Evolutionary conservation across 2,329 filamentous ascomycete genomes (phyloP).

Genomic region (Pseudogymnoascus sp.): DNA sequence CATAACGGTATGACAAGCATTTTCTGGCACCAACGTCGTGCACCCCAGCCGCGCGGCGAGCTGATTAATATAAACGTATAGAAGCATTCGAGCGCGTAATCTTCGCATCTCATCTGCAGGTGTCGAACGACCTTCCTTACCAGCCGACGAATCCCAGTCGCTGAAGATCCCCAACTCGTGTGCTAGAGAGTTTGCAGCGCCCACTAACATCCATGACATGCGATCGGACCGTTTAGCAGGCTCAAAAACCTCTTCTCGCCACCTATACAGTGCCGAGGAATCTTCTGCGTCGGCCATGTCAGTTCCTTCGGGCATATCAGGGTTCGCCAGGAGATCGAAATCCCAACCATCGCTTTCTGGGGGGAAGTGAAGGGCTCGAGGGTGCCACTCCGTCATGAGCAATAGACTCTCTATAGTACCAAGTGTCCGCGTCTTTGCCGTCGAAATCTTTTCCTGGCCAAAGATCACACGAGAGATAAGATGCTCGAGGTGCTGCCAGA

Average conservation of each 20-base stretch:
- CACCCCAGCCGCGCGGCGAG: slow-evolving; percentile 43
- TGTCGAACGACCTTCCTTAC: slow-evolving; percentile 22
- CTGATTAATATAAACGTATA: slow-evolving; percentile 43
- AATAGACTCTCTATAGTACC: slow-evolving; percentile 46
- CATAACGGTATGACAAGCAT: slow-evolving; percentile 31
- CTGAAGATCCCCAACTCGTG: slow-evolving; percentile 46
- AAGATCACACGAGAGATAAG: slow-evolving; percentile 45
- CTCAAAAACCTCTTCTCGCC: slow-evolving; percentile 37
- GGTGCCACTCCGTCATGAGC: slow-evolving; percentile 49
- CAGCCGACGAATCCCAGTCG: slow-evolving; percentile 26
- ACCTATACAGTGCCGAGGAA: slow-evolving; percentile 28
- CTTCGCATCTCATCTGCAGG: slow-evolving; percentile 24
- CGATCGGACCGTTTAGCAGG: slow-evolving; percentile 46
- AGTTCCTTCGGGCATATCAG: slow-evolving; percentile 29
- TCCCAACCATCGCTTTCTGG: slow-evolving; percentile 48
- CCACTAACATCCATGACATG: slow-evolving; percentile 54
- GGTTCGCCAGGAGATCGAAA: slow-evolving; percentile 39
- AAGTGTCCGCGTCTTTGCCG: slow-evolving; percentile 40
- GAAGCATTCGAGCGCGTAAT: slow-evolving; percentile 31
- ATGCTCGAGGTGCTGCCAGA: slow-evolving; percentile 48
- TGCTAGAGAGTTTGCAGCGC: slow-evolving; percentile 43
- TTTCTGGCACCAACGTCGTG: slow-evolving; percentile 43
- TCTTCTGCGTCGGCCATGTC: slow-evolving; percentile 28
- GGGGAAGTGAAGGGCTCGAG: slow-evolving; percentile 45
- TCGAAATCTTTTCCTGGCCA: slow-evolving; percentile 44